phyloP scores from a whole-genome alignment of 768 basidiomycete genomes.

The Neoboletus magnificus region DNA sequence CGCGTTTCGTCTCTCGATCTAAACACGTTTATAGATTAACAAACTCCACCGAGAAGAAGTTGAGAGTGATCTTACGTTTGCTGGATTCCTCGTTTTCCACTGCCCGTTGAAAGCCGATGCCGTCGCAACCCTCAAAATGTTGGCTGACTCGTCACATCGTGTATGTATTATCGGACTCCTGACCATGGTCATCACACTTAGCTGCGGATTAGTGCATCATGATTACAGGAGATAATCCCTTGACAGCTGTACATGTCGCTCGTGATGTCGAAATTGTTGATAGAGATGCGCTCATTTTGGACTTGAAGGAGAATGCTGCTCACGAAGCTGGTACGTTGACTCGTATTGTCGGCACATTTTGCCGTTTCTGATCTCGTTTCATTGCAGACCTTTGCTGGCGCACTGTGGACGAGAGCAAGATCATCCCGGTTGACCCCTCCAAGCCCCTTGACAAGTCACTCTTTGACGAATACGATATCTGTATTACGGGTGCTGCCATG shows the following conservation, averaged over 20 bases:
- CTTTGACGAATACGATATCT: conserved; percentile 90
- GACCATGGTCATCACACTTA: background rate
- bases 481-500: conserved; percentile 92
- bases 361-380: background rate
- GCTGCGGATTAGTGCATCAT: conserved; percentile 73
- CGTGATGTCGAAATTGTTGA: conserved; percentile 97
- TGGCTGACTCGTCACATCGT: conserved; percentile 93
- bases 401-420: conserved; percentile 86
- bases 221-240: conserved; percentile 99
- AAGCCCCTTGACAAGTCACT: conserved; percentile 75
- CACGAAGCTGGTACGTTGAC: conserved; percentile 59
- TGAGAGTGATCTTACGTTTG: conserved; percentile 77
- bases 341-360: background rate
- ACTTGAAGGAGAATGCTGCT: conserved; percentile 76
- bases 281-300: conserved; percentile 89
- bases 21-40: conserved; percentile 60
- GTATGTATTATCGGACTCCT: conserved; percentile 45
- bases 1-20: background rate
- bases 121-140: conserved; percentile 85
- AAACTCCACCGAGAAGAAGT: conserved; percentile 78
- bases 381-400: conserved; percentile 82
- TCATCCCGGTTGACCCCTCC: conserved; percentile 81
- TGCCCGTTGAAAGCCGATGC: conserved; percentile 96
- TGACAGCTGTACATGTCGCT: conserved; percentile 96
- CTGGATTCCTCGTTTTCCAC: conserved; percentile 98